These are phyloP conservation scores for Hypomyces rosellus DNA, from an alignment of 2,329 filamentous ascomycete species.

Conservation along the genomic window DNA sequence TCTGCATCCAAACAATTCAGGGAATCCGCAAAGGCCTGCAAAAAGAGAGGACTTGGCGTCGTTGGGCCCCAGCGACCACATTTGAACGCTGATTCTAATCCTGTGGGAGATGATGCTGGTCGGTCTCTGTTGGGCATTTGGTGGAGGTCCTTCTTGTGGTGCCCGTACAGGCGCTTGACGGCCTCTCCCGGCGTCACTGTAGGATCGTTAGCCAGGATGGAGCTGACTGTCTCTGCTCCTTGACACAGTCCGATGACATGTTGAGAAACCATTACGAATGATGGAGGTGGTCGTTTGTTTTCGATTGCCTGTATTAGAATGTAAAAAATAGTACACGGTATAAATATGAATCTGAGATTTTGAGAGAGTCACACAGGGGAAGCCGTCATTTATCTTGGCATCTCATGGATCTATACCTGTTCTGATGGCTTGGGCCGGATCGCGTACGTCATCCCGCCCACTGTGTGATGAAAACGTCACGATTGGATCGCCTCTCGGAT, in stretches of 20 bases:
- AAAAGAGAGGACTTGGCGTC: conserved; percentile 60
- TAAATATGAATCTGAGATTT: too few species aligned
- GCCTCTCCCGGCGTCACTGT: conserved; percentile 45
- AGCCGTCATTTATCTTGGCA: too few species aligned
- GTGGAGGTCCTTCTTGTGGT: conserved; percentile 16
- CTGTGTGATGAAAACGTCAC: too few species aligned
- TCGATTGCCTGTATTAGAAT: too few species aligned
- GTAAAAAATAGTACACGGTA: too few species aligned
- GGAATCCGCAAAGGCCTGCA: conserved; percentile 61
- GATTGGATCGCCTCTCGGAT: too few species aligned
- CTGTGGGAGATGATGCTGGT: conserved; percentile 22
- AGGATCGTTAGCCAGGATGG: conserved; percentile 48
- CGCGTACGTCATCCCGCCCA: too few species aligned
- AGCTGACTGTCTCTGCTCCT: conserved; percentile 48
- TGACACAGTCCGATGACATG: conserved; percentile 46
- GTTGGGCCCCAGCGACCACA: conserved; percentile 64
- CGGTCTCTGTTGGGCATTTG: conserved; percentile 10
- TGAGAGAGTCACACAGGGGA: too few species aligned
- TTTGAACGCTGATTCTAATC: conserved; percentile 45
- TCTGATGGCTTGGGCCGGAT: too few species aligned
- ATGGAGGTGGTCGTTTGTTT: too few species aligned
- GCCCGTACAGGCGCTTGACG: conserved; percentile 49
- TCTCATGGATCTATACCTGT: too few species aligned
- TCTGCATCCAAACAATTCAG: conserved; percentile 49
- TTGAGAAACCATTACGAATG: conserved; percentile 22